phyloP scores from a whole-genome alignment of 106 monocot genomes.

The Phalaenopsis aphrodite region DNA sequence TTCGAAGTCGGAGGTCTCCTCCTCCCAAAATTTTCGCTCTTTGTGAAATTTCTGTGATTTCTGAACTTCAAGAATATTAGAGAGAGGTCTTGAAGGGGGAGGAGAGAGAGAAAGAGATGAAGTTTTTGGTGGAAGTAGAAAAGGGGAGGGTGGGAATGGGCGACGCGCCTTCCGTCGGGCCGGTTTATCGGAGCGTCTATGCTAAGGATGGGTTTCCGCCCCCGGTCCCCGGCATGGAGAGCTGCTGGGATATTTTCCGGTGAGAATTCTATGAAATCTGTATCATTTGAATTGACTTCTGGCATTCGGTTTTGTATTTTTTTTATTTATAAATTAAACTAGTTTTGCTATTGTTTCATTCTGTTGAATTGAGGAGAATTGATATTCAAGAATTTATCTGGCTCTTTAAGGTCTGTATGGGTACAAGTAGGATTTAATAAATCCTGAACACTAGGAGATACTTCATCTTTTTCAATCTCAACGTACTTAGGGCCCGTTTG shows the following conservation, averaged over 20 bases:
- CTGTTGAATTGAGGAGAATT: too few relatives aligned
- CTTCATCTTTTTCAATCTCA: too few relatives aligned
- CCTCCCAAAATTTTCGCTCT: not conserved
- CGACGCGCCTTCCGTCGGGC: conserved; percentile 58
- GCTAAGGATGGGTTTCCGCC: conserved; percentile 84
- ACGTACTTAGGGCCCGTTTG: too few relatives aligned
- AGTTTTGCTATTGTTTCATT: too few relatives aligned
- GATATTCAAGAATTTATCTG: too few relatives aligned
- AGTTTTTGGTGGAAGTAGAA: conserved; percentile 74
- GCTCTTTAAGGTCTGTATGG: too few relatives aligned
- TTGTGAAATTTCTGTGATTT: not conserved
- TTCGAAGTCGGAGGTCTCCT: not conserved
- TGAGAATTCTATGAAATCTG: not conserved
- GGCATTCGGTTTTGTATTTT: not conserved
- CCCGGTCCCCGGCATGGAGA: conserved; percentile 43
- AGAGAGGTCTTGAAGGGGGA: not conserved
- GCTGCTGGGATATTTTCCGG: conserved; percentile 96
- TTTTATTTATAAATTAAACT: too few relatives aligned
- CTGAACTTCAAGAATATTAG: not conserved
- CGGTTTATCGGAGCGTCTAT: conserved; percentile 65
- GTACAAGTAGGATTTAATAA: too few relatives aligned
- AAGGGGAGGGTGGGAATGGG: conserved; percentile 30
- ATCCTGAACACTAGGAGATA: too few relatives aligned
- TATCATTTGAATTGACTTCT: not conserved
- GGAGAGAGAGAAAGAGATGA: conserved; percentile 26